Conservation (phyloP, 306 rosid genomes). For the Abrus precatorius region DNA sequence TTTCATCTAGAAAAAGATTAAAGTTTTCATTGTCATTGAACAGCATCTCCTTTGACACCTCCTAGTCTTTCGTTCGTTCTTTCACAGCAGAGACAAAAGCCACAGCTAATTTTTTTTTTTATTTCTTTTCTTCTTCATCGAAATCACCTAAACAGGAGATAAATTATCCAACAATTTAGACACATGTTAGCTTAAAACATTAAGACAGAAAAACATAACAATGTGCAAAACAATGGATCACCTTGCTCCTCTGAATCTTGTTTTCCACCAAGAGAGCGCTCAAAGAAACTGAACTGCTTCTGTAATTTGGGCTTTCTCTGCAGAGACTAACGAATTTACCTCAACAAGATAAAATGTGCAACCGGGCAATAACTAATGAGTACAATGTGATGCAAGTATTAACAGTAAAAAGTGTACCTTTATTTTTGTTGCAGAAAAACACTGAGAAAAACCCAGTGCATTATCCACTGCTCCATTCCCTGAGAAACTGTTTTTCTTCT, state of each 20-base stretch:
- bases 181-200: constrained; percentile 17
- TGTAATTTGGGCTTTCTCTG: constrained; percentile 69
- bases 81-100: constrained; percentile 43
- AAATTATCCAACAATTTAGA: constrained; percentile 37
- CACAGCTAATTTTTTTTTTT: constrained; percentile 34
- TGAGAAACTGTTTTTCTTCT: constrained; percentile 60
- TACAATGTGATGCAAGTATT: constrained; percentile 8
- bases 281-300: constrained; percentile 64
- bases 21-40: constrained; percentile 51
- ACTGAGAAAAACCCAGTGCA: constrained; percentile 61
- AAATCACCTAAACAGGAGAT: constrained; percentile 56
- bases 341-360: constrained; percentile 21
- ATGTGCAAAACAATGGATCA: constrained; percentile 37
- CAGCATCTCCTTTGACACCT: constrained; percentile 49
- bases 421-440: constrained; percentile 70
- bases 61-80: constrained; percentile 37
- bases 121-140: constrained; percentile 58
- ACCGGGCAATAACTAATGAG: background rate
- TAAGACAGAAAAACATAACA: background rate
- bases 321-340: constrained; percentile 30
- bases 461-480: constrained; percentile 68
- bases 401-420: constrained; percentile 58
- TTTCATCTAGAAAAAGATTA: background rate
- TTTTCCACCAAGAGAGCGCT: constrained; percentile 58
- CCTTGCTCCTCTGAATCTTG: constrained; percentile 72